Percentiles rank a stretch among this genome's conserved stretches.
phyloP scores from a whole-genome alignment of 139 green algal genomes.

The Coelastrella sp. region DNA sequence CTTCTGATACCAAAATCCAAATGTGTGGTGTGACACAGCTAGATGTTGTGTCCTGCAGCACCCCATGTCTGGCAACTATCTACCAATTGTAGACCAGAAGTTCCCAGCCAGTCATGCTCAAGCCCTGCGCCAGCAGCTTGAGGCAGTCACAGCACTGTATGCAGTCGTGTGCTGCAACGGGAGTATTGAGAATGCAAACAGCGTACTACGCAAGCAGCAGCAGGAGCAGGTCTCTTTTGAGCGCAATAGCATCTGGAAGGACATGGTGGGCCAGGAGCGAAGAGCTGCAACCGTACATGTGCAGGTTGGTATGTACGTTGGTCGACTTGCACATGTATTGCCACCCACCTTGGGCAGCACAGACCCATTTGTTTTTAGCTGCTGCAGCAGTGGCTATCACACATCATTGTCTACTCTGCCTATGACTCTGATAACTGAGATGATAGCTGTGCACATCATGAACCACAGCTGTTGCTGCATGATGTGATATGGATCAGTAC shows the following conservation, averaged over 20 bases:
- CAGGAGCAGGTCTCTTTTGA: slow-evolving; percentile 61
- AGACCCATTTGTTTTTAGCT: too few species aligned
- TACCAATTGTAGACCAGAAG: slow-evolving; percentile 45
- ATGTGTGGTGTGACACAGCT: neutral
- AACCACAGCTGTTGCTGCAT: too few species aligned
- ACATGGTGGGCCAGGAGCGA: slow-evolving; percentile 74
- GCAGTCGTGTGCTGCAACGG: slow-evolving; percentile 36
- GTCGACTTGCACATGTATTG: too few species aligned
- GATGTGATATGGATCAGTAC: too few species aligned
- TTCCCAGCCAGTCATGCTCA: slow-evolving; percentile 11
- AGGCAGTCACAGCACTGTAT: slow-evolving; percentile 32
- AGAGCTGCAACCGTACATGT: slow-evolving; percentile 43
- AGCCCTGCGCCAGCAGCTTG: neutral
- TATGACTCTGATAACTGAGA: too few species aligned
- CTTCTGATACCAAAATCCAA: neutral
- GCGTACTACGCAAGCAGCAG: slow-evolving; percentile 34
- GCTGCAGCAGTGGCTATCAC: too few species aligned
- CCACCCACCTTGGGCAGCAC: too few species aligned
- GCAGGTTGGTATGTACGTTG: slow-evolving; percentile 40
- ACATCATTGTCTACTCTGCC: too few species aligned
- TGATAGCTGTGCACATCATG: too few species aligned
- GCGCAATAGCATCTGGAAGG: slow-evolving; percentile 73
- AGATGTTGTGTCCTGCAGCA: neutral
- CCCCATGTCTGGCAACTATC: slow-evolving; percentile 36
- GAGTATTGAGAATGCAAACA: neutral